phyloP scores from a whole-genome alignment of 2,329 filamentous ascomycete genomes.

The Diaporthe vexans region DNA sequence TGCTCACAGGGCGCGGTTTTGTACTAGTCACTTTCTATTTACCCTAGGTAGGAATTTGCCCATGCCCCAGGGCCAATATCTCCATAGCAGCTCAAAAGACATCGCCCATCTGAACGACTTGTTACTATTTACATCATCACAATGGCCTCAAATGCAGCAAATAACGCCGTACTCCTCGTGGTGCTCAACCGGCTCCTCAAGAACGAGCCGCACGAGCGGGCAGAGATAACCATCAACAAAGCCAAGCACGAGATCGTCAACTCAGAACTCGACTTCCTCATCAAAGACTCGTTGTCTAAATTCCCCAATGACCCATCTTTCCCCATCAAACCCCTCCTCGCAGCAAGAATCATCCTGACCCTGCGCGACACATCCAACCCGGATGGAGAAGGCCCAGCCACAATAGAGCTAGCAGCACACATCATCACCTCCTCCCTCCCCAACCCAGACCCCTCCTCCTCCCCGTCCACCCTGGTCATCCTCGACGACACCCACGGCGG shows the following conservation, averaged over 20 bases:
- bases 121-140: not conserved
- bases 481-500: not conserved
- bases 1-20: no score
- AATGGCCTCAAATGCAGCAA: not conserved
- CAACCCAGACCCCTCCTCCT: not conserved
- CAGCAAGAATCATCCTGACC: conserved; percentile 34
- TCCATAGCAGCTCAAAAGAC: no score
- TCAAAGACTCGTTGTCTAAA: not conserved
- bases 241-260: not conserved
- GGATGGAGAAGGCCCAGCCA: no score
- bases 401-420: conserved; percentile 15
- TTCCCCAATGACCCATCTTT: no score
- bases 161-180: not conserved
- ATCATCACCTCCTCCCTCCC: not conserved
- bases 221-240: not conserved
- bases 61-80: no score
- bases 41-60: no score
- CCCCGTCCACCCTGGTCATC: not conserved
- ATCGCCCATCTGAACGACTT: no score
- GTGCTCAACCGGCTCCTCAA: not conserved
- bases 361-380: not conserved
- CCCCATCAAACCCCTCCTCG: no score
- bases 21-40: no score
- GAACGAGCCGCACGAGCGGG: not conserved
- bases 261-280: not conserved